Evolutionary conservation across 2,329 filamentous ascomycete species (phyloP).

Genomic region (Alternaria tenuissima): DNA sequence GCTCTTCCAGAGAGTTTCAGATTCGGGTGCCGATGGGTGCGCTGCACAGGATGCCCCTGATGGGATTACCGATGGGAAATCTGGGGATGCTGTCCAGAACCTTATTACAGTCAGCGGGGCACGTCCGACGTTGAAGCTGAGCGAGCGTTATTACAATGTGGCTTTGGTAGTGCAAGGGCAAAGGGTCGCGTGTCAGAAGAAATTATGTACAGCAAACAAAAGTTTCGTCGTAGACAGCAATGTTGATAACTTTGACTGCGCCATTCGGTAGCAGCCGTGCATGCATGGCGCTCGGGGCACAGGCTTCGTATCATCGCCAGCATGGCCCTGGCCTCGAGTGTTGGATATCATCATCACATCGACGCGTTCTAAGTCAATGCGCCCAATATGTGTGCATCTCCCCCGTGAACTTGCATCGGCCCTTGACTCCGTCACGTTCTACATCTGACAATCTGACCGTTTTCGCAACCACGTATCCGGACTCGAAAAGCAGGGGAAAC

Average conservation of each 20-base stretch:
- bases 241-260: constrained; percentile 9
- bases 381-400: constrained; percentile 1
- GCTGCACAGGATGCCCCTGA: constrained; percentile 26
- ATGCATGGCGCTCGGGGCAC: constrained; percentile 24
- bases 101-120: constrained; percentile 20
- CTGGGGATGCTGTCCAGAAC: constrained; percentile 18
- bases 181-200: constrained; percentile 5
- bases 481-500: constrained; percentile 7
- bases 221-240: constrained; percentile 8
- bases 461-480: constrained; percentile 1
- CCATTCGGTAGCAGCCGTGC: constrained; percentile 24
- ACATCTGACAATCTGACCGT: constrained; percentile 3
- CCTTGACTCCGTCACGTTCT: background rate
- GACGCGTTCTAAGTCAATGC: constrained; percentile 8
- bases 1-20: constrained; percentile 11
- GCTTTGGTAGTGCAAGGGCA: constrained; percentile 4
- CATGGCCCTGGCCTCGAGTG: constrained; percentile 15
- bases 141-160: background rate
- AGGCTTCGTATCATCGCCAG: constrained; percentile 18
- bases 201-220: constrained; percentile 12
- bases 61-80: constrained; percentile 16
- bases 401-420: constrained; percentile 5
- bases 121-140: constrained; percentile 7
- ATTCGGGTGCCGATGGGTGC: constrained; percentile 4
- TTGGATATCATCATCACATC: constrained; percentile 9